phyloP scores from a whole-genome alignment of 106 monocot genomes.

The Phalaenopsis equestris region DNA sequence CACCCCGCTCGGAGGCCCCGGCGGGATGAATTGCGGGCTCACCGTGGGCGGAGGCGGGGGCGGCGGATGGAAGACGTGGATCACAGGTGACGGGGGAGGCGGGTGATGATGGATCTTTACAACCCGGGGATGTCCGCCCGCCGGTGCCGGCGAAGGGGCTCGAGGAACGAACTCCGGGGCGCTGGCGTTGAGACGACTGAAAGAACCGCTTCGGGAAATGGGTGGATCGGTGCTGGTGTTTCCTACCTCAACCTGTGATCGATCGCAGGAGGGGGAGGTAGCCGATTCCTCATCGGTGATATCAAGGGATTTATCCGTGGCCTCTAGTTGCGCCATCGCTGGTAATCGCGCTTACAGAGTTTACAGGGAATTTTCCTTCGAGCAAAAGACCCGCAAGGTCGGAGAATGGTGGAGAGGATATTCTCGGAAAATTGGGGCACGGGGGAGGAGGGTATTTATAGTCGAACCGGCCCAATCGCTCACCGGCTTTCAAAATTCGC shows the following conservation, averaged over 20 bases:
- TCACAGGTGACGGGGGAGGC: slow-evolving; percentile 10
- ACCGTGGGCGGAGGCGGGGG: slow-evolving; percentile 2
- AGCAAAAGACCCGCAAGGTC: slow-evolving; percentile 15
- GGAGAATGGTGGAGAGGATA: slow-evolving; percentile 23
- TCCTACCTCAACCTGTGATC: not conserved
- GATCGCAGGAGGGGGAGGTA: slow-evolving; percentile 2
- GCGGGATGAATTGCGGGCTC: not conserved
- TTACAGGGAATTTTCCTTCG: slow-evolving; percentile 1
- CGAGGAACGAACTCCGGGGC: slow-evolving; percentile 27
- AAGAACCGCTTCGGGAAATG: slow-evolving; percentile 11
- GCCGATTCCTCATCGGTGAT: not conserved
- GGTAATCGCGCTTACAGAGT: slow-evolving; percentile 5
- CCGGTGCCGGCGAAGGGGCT: not conserved
- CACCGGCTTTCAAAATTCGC: not conserved
- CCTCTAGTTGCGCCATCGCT: slow-evolving; percentile 4
- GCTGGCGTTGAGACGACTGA: slow-evolving; percentile 27
- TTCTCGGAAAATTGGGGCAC: slow-evolving; percentile 5
- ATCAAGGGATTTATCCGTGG: not conserved
- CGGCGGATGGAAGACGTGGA: slow-evolving; percentile 9
- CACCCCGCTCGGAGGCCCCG: not conserved
- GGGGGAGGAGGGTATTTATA: not conserved
- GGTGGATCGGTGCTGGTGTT: not conserved
- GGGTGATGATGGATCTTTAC: slow-evolving; percentile 15
- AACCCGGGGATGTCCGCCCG: slow-evolving; percentile 4
- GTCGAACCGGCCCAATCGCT: not conserved